A percentile compares a stretch with the other conserved stretches of the same genome.
Conservation (phyloP, 306 rosid species). For the Cicer bijugum region DNA sequence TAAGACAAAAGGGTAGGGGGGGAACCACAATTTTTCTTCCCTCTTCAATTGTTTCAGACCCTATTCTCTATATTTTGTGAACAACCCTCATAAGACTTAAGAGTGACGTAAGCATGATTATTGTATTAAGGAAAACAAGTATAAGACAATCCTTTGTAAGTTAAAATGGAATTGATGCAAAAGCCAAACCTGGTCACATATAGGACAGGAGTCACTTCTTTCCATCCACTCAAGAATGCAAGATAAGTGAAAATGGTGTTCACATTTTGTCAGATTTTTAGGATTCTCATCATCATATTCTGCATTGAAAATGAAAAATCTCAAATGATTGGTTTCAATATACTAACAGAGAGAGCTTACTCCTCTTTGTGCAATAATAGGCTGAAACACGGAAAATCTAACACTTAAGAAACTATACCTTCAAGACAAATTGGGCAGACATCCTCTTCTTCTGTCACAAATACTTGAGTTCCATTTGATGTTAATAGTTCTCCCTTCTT, state of each 20-base stretch:
- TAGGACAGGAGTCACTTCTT: constrained; percentile 80
- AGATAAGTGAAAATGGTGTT: constrained; percentile 76
- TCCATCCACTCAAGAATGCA: constrained; percentile 87
- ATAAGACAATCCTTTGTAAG: not conserved
- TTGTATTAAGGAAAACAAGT: not conserved
- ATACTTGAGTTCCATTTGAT: constrained; percentile 46
- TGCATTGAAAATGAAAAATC: constrained; percentile 44
- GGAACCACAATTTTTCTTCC: not conserved
- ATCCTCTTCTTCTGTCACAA: constrained; percentile 70
- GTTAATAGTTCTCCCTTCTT: constrained; percentile 54
- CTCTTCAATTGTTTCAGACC: not conserved
- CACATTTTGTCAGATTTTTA: constrained; percentile 59
- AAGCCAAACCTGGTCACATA: constrained; percentile 70
- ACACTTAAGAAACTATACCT: constrained; percentile 41
- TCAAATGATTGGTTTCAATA: constrained; percentile 25
- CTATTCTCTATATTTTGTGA: not conserved
- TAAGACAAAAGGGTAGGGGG: not conserved
- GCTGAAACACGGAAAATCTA: constrained; percentile 35
- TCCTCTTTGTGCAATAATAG: constrained; percentile 27
- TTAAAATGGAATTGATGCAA: constrained; percentile 18
- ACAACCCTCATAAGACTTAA: not conserved
- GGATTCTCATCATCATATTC: constrained; percentile 74
- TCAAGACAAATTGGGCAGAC: constrained; percentile 90
- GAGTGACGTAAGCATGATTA: not conserved
- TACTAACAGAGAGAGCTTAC: constrained; percentile 13